phyloP scores from a whole-genome alignment of 139 green algal genomes.

The Chlamydomonas asymmetrica region DNA sequence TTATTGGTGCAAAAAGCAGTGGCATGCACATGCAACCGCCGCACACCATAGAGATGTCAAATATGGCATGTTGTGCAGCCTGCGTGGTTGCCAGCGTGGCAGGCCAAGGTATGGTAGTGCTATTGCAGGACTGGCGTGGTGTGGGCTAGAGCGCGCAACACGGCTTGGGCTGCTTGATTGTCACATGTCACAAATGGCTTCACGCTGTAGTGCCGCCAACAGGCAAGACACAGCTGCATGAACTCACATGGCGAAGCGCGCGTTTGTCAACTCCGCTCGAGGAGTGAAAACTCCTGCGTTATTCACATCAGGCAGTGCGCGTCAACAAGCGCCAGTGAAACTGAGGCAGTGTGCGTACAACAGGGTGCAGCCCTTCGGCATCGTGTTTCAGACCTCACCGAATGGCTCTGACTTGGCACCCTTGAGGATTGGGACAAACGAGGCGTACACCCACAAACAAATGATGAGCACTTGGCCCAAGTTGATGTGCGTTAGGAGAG shows the following conservation, averaged over 20 bases:
- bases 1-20: too few species aligned
- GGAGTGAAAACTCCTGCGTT: slow-evolving; percentile 62
- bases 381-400: slow-evolving; percentile 24
- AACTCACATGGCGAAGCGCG: slow-evolving; percentile 77
- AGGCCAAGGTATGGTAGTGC: too few species aligned
- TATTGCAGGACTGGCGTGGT: too few species aligned
- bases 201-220: too few species aligned
- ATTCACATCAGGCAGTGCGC: not conserved
- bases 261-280: slow-evolving; percentile 76
- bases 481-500: slow-evolving; percentile 40
- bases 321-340: not conserved
- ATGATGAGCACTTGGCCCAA: slow-evolving; percentile 10
- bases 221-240: too few species aligned
- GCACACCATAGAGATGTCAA: too few species aligned
- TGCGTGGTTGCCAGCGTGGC: too few species aligned
- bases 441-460: slow-evolving; percentile 54
- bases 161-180: too few species aligned
- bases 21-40: too few species aligned
- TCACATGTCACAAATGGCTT: too few species aligned
- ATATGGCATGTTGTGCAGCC: too few species aligned
- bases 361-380: not conserved
- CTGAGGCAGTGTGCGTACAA: not conserved
- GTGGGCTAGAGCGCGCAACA: too few species aligned
- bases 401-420: slow-evolving; percentile 76
- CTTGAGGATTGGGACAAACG: slow-evolving; percentile 72